These are phyloP conservation scores for Boechera retrofracta DNA, from an alignment of 345 rosid genomes.

Conservation along the genomic window DNA sequence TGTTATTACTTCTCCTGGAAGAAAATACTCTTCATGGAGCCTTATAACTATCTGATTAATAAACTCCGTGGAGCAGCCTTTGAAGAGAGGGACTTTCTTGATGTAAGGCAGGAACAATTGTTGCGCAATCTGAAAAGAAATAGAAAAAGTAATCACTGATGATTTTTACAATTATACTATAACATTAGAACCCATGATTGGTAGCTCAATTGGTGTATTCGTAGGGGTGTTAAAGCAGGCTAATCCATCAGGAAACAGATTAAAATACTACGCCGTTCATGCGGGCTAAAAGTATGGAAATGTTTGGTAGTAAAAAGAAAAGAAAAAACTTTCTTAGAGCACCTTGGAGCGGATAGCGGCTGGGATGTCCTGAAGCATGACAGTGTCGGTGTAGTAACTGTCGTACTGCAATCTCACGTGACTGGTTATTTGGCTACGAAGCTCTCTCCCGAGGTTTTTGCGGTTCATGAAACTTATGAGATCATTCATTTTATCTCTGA, in stretches of 20 bases:
- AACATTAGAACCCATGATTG: background rate
- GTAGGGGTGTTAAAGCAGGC: background rate
- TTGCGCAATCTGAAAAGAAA: conserved; percentile 67
- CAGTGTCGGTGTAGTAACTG: conserved; percentile 79
- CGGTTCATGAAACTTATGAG: conserved; percentile 87
- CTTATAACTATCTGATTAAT: conserved; percentile 80
- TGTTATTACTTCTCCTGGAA: conserved; percentile 93
- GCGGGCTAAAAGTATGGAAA: too few relatives aligned
- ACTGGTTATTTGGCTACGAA: conserved; percentile 75
- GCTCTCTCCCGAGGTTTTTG: conserved; percentile 69
- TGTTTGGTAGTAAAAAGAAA: too few relatives aligned
- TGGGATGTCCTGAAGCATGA: conserved; percentile 84
- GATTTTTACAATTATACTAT: background rate
- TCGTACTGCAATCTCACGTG: conserved; percentile 86
- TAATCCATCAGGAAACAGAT: background rate
- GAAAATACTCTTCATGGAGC: conserved; percentile 96
- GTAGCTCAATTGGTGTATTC: background rate
- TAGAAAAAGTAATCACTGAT: background rate
- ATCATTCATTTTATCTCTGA: conserved; percentile 94
- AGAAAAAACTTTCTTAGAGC: background rate
- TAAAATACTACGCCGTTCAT: too few relatives aligned
- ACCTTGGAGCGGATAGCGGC: conserved; percentile 95
- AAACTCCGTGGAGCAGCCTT: conserved; percentile 82
- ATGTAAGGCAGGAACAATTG: conserved; percentile 65
- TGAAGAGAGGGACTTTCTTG: conserved; percentile 63